Evolutionary conservation across 78 protist genomes (phyloP).

Genomic region (Dictyostelium capitatum): DNA sequence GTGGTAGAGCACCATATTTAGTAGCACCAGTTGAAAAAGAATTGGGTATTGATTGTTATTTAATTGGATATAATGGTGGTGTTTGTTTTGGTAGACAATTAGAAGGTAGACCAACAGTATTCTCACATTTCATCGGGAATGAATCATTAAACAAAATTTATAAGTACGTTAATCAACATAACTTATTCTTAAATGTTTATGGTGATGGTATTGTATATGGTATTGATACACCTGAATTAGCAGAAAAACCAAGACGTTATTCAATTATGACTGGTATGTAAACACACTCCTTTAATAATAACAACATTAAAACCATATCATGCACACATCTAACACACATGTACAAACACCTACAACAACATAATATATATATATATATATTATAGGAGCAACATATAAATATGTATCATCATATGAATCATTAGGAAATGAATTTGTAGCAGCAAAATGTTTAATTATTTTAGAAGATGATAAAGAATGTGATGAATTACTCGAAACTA

Average conservation of each 20-base stretch:
- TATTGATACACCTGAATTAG: not conserved
- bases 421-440: not conserved
- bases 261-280: constrained; percentile 31
- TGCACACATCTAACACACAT: too few relatives aligned
- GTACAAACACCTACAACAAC: too few relatives aligned
- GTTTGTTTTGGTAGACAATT: constrained; percentile 23
- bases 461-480: constrained; percentile 42
- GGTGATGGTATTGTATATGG: constrained; percentile 45
- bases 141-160: not conserved
- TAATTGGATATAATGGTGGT: constrained; percentile 69
- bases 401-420: constrained; percentile 1
- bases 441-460: constrained; percentile 54
- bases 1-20: constrained; percentile 71
- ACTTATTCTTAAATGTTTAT: constrained; percentile 46
- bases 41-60: constrained; percentile 36
- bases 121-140: not conserved
- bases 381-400: constrained; percentile 38
- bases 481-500: constrained; percentile 10
- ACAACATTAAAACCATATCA: not conserved
- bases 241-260: constrained; percentile 18
- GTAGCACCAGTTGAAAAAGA: constrained; percentile 24
- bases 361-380: too few relatives aligned
- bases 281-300: not conserved
- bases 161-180: constrained; percentile 42
- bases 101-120: constrained; percentile 28